These are phyloP conservation scores for Raffaelea ambrosiae DNA, from an alignment of 2,329 filamentous ascomycete species.

Conservation along the genomic window DNA sequence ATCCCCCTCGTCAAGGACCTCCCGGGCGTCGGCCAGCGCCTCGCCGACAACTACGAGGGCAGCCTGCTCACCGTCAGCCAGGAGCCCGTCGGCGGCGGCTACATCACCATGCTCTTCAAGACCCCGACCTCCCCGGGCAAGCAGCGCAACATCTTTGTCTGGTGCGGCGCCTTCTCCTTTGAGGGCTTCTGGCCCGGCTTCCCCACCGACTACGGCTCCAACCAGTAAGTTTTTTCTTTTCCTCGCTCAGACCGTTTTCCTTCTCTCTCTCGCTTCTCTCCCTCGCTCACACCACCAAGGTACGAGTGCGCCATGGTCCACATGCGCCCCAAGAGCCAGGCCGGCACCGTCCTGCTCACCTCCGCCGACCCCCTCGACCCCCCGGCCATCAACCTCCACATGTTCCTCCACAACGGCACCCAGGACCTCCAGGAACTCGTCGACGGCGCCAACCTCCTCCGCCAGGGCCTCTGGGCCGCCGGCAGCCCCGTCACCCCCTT, in stretches of 20 bases:
- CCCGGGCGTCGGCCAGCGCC: slow-evolving; percentile 54
- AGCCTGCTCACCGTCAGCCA: slow-evolving; percentile 1
- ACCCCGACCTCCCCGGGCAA: slow-evolving; percentile 6
- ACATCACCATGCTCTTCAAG: slow-evolving; percentile 12
- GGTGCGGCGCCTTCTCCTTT: slow-evolving; percentile 13
- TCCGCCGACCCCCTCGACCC: slow-evolving; percentile 54
- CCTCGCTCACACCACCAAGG: no score
- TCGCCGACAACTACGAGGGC: slow-evolving; percentile 46
- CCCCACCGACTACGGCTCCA: slow-evolving; percentile 11
- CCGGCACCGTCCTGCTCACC: no score
- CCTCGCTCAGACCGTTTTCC: background rate
- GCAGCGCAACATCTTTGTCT: slow-evolving; percentile 13
- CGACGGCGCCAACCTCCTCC: slow-evolving; percentile 10
- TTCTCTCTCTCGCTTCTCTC: background rate
- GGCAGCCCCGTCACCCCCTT: background rate
- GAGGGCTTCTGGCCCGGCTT: slow-evolving; percentile 16
- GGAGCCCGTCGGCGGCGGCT: slow-evolving; percentile 10
- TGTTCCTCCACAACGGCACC: slow-evolving; percentile 1
- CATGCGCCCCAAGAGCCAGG: slow-evolving; percentile 8
- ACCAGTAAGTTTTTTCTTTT: slow-evolving; percentile 5
- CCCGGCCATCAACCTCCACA: slow-evolving; percentile 41
- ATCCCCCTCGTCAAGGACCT: slow-evolving; percentile 28
- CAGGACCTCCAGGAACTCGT: slow-evolving; percentile 7
- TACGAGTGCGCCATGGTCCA: slow-evolving; percentile 12
- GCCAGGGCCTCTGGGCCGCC: slow-evolving; percentile 1